phyloP scores from a whole-genome alignment of 2,329 filamentous ascomycete genomes.

The Fusarium brevicatenulatum region DNA sequence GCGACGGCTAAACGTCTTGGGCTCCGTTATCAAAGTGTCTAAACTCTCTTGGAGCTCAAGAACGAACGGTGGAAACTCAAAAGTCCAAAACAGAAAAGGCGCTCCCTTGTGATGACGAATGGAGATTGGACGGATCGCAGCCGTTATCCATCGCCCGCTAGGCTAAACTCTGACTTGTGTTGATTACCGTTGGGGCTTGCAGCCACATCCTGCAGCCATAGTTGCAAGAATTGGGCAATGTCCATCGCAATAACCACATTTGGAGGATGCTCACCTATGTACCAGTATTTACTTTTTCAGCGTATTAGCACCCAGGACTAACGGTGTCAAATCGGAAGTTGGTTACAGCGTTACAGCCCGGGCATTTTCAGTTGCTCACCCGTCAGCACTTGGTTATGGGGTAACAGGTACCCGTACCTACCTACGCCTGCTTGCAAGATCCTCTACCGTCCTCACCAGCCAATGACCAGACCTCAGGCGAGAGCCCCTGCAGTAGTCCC shows the following conservation, averaged over 20 bases:
- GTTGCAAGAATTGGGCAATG: neutral
- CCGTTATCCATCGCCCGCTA: slow-evolving; percentile 15
- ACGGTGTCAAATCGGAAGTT: slow-evolving; percentile 18
- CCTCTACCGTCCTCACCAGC: slow-evolving; percentile 4
- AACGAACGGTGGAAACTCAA: slow-evolving; percentile 33
- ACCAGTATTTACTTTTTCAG: neutral
- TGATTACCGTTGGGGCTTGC: neutral
- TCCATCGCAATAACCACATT: neutral
- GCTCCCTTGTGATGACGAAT: slow-evolving; percentile 7
- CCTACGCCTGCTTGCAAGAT: neutral
- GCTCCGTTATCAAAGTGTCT: slow-evolving; percentile 8
- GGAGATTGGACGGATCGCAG: slow-evolving; percentile 12
- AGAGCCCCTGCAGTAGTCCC: slow-evolving; percentile 14
- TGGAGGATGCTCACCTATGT: neutral
- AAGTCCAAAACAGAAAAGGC: slow-evolving; percentile 24
- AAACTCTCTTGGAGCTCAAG: slow-evolving; percentile 14
- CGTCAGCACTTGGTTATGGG: slow-evolving; percentile 20
- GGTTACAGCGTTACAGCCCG: slow-evolving; percentile 24
- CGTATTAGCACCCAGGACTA: slow-evolving; percentile 8
- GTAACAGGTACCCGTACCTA: neutral
- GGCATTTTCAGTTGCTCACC: slow-evolving; percentile 20
- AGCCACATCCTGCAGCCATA: neutral
- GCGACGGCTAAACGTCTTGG: slow-evolving; percentile 13
- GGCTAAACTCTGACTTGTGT: slow-evolving; percentile 1
- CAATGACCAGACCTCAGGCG: neutral